Base-by-base conservation (phyloP, 2,329 filamentous ascomycete species). In the Botrytis paeoniae region DNA sequence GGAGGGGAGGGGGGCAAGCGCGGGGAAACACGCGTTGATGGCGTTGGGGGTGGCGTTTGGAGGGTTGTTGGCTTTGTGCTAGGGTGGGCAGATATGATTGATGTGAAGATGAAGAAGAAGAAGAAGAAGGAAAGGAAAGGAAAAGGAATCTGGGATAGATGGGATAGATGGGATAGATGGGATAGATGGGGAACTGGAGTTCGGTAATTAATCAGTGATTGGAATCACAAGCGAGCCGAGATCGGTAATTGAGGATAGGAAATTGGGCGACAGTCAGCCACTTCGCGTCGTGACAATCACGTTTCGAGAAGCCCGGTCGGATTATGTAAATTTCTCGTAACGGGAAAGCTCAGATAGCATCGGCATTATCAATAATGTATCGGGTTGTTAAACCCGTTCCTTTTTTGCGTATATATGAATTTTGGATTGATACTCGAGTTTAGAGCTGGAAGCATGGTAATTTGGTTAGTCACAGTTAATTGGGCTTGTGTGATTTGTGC, bases 41-140 rank as follows among this genome's bases (percentile, higher is more conserved):
- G 70, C 39, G 39, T 43, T 72, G 18, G 70, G 70, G 39, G 29
- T 66, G 0, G 62, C 18, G 29, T 43, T 72, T 72, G 18, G 16
- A 22, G 70, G 59, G 1, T 29, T 72, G 8, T 18, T 48, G 37
- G 18, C 37, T 16, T 37, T 66, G 10, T 68, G 61, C 22, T 72
- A 37, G 16, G 22, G 22, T 22, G 32, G 3, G 2, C n/a, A n/a
- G n/a, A n/a, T n/a, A n/a, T n/a, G n/a, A n/a, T n/a, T n/a, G n/a
- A n/a, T n/a, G n/a, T n/a, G n/a, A n/a, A n/a, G n/a, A n/a, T n/a
- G n/a, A n/a, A n/a, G n/a, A n/a, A n/a, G n/a, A n/a, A n/a, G n/a
- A n/a, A n/a, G n/a, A n/a, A n/a, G n/a, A n/a, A n/a, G n/a, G n/a
- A n/a, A n/a, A n/a, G n/a, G 35, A 29, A n/a, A 8, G 43, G 1